Evolutionary conservation across 2,329 filamentous ascomycete genomes (phyloP).

Genomic region (Saccharata proteae): DNA sequence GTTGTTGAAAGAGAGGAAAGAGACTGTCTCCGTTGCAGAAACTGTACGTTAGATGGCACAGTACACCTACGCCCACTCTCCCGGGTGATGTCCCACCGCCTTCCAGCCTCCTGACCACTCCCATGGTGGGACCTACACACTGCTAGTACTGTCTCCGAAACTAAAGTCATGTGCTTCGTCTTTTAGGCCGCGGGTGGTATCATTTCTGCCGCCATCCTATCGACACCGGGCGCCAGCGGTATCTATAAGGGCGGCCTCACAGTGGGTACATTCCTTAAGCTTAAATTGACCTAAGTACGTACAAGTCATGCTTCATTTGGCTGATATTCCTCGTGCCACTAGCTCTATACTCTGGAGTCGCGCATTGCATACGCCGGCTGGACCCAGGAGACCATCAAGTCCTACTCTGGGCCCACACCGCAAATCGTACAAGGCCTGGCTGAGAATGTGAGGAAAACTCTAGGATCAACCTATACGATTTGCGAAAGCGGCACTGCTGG

Average conservation of each 20-base stretch:
- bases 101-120: no score
- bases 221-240: slow-evolving; percentile 44
- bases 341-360: slow-evolving; percentile 46
- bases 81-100: no score
- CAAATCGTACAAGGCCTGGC: slow-evolving; percentile 46
- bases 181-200: slow-evolving; percentile 48
- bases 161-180: no score
- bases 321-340: no score
- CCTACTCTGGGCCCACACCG: slow-evolving; percentile 48
- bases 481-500: slow-evolving; percentile 53
- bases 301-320: no score
- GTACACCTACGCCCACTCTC: no score
- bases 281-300: no score
- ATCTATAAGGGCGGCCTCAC: slow-evolving; percentile 46
- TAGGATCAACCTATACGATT: slow-evolving; percentile 45
- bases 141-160: no score
- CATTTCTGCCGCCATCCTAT: slow-evolving; percentile 46
- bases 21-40: slow-evolving; percentile 50
- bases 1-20: slow-evolving; percentile 42
- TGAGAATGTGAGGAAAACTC: slow-evolving; percentile 41
- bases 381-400: slow-evolving; percentile 40
- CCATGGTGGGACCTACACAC: no score
- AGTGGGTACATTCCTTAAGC: neutral
- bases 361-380: slow-evolving; percentile 49
- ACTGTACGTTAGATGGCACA: slow-evolving; percentile 32